Base-by-base conservation (phyloP, 352 stramenopile species). In the Phytophthora rubi region DNA sequence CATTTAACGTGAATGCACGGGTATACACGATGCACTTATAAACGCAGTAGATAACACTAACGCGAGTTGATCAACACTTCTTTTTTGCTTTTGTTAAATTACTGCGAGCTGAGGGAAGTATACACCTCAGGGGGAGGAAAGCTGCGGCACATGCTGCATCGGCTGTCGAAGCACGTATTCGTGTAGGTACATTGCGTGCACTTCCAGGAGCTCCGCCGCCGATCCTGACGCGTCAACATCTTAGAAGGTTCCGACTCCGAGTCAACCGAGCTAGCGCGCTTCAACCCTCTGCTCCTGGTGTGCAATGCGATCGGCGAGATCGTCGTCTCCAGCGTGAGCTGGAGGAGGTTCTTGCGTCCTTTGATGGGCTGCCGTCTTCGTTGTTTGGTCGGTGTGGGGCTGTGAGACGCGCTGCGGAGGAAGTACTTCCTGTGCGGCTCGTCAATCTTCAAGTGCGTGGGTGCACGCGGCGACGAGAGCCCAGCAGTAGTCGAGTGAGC, bases 161-260 rank as follows among this genome's bases (percentile, higher is more conserved):
- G 64, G 18, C 65, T 81, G 55, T 90, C 82, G 39, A 93, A 91
- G 73, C 85, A 93, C 47, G 80, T 90, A 69, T 93, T 93, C 53
- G 86, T 80, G 57, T 81, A 93, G 16, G 85, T 93, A 74, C 85
- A 93, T 55, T 86, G 64, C 23, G 47, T 16, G 48, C 85, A 93
- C 16, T 70, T 79, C 85, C 85, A 93, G 10, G 82, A 79, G 59
- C 59, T 76, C 55, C 59, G 53, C 59, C 68, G 71, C 47, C 68
- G 74, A 16, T 60, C 39, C 54, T 83, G 76, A 18, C 76, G 70
- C 9, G 76, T 83, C 16, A 75, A 56, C 70, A 79, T 83, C 62
- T 81, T 81, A 0, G 49, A 42, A 35, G 68, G 44, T 26, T 67
- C 65, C n/a, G 33, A 66, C 28, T 71, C 55, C 12, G 62, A 71